These are phyloP conservation scores for Coemansia erecta DNA, from an alignment of 192 early-diverging fungal genomes.

Conservation along the genomic window DNA sequence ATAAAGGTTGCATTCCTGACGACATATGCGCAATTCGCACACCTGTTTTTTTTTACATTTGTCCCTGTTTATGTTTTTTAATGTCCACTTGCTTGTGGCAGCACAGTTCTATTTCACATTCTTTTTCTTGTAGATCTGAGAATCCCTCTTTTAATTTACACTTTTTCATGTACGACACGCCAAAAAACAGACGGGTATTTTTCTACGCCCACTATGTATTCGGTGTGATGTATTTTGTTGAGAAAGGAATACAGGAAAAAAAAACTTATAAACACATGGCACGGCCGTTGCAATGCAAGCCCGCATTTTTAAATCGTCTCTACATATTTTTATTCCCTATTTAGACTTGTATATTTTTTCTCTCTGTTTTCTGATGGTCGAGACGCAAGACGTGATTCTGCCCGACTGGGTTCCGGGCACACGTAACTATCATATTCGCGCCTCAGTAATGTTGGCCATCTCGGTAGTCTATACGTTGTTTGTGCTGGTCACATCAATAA, in stretches of 20 bases:
- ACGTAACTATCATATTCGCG: slow-evolving; percentile 22
- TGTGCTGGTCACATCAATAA: slow-evolving; percentile 13
- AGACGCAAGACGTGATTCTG: slow-evolving; percentile 5
- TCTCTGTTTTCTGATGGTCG: neutral
- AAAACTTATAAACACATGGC: no score
- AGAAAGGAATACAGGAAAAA: no score
- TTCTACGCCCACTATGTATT: no score
- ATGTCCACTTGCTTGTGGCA: neutral
- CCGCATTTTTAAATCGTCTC: neutral
- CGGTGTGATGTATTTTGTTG: no score
- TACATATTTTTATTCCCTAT: neutral
- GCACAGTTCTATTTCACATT: neutral
- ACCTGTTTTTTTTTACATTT: no score
- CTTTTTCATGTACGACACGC: neutral
- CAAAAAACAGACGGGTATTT: neutral
- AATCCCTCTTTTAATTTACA: neutral
- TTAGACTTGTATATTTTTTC: neutral
- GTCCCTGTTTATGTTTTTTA: neutral
- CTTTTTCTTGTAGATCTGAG: neutral
- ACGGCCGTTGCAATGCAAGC: neutral
- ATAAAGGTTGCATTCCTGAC: no score
- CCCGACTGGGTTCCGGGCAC: slow-evolving; percentile 26
- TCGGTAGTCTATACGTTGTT: slow-evolving; percentile 18
- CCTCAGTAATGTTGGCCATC: slow-evolving; percentile 4
- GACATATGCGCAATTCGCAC: no score